These are phyloP conservation scores for Eimeria maxima DNA, from an alignment of 169 alveolate species.

Conservation along the genomic window DNA sequence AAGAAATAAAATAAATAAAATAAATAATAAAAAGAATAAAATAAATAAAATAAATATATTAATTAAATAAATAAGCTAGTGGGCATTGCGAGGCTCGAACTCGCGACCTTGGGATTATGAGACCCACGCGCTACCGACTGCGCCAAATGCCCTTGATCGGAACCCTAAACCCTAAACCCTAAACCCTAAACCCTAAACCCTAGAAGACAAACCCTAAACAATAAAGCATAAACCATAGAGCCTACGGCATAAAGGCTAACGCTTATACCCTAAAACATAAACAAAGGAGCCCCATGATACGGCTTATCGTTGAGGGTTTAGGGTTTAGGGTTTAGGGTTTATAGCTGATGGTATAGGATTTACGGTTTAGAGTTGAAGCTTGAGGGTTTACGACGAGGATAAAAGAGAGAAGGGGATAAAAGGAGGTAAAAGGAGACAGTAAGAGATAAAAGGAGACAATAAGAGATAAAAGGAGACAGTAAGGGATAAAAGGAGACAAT, in stretches of 20 bases:
- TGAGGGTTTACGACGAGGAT: background rate
- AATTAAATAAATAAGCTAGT: too few relatives aligned
- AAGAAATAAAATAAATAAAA: background rate
- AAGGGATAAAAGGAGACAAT: too few relatives aligned
- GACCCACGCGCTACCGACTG: slow-evolving; percentile 59
- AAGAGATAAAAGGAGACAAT: too few relatives aligned
- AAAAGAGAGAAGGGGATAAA: too few relatives aligned
- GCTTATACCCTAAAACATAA: background rate
- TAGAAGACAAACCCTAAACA: background rate
- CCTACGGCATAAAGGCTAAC: background rate
- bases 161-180: background rate
- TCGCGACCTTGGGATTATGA: slow-evolving; percentile 88
- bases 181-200: background rate
- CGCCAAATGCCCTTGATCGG: background rate
- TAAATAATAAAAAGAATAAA: background rate
- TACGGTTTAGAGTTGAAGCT: background rate
- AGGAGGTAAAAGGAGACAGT: too few relatives aligned
- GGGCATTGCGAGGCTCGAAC: slow-evolving; percentile 87
- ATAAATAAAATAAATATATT: background rate
- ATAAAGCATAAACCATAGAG: slow-evolving; percentile 2
- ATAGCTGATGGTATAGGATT: slow-evolving; percentile 20
- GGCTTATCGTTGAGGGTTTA: slow-evolving; percentile 19
- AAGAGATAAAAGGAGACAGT: too few relatives aligned
- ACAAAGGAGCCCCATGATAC: too few relatives aligned
- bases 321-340: slow-evolving; percentile 62